Percentiles rank a stretch among this genome's conserved stretches.
Evolutionary conservation across 2,329 filamentous ascomycete species (phyloP).

Genomic region (Aureobasidium subglaciale): DNA sequence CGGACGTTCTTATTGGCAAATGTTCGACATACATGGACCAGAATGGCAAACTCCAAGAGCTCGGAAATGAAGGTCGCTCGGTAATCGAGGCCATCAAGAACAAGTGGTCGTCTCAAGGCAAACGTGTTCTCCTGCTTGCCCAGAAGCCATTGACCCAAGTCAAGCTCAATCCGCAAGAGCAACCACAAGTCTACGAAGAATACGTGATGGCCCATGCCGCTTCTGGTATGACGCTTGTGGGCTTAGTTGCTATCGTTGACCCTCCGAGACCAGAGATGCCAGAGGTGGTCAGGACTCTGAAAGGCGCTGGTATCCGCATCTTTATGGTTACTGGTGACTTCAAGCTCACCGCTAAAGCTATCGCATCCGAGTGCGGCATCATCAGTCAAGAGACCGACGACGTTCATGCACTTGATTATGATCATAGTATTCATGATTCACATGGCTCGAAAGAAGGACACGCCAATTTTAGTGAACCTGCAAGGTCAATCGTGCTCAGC

Average conservation of each 20-base stretch:
- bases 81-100: constrained; percentile 58
- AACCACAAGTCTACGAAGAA: constrained; percentile 48
- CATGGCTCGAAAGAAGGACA: background rate
- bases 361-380: constrained; percentile 66
- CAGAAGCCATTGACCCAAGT: constrained; percentile 46
- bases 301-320: constrained; percentile 64
- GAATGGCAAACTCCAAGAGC: constrained; percentile 46
- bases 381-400: constrained; percentile 53
- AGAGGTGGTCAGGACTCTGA: constrained; percentile 53
- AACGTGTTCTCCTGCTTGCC: constrained; percentile 63
- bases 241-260: constrained; percentile 53
- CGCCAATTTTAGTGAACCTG: background rate
- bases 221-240: constrained; percentile 48
- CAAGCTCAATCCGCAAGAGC: constrained; percentile 44
- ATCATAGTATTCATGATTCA: constrained; percentile 3
- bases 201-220: constrained; percentile 55
- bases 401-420: constrained; percentile 35
- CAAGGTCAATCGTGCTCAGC: constrained; percentile 53
- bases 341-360: constrained; percentile 65
- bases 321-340: constrained; percentile 81
- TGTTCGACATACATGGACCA: constrained; percentile 52
- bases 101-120: constrained; percentile 59
- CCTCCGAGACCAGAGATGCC: constrained; percentile 55
- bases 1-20: constrained; percentile 62
- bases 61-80: constrained; percentile 48